phyloP scores from a whole-genome alignment of 2,329 filamentous ascomycete species.

The Helotiales sp. region DNA sequence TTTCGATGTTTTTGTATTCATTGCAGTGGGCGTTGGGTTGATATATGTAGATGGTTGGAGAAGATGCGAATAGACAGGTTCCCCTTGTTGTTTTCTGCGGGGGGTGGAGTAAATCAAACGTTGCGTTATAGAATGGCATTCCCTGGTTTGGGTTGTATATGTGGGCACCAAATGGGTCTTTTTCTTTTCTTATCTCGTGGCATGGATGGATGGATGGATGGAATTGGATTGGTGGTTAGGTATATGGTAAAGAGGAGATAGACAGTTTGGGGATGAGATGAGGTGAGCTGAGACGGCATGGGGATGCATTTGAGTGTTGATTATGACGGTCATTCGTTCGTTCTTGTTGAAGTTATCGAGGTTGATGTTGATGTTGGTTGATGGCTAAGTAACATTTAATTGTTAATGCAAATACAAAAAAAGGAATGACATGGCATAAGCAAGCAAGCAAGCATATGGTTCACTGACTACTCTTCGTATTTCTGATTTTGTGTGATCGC shows the following conservation, averaged over 20 bases:
- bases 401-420: neutral
- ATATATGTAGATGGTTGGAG: neutral
- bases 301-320: too few species aligned
- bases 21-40: constrained; percentile 1
- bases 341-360: neutral
- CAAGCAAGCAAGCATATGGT: neutral
- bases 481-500: too few species aligned
- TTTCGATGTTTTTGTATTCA: neutral
- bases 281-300: too few species aligned
- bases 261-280: neutral
- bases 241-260: neutral
- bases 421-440: neutral
- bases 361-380: too few species aligned
- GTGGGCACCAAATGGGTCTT: neutral
- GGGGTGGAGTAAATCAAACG: constrained; percentile 1
- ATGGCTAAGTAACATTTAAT: constrained; percentile 1
- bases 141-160: neutral
- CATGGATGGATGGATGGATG: neutral
- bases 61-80: neutral
- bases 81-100: neutral
- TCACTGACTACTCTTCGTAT: too few species aligned
- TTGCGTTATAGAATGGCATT: constrained; percentile 11
- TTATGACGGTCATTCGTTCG: neutral
- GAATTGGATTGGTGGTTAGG: neutral
- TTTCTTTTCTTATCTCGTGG: neutral